Evolutionary conservation across 371 early-diverging fungal species (phyloP), one percentile per base, ranked within the genome.

Genomic region (Mucor plumbeus): DNA sequence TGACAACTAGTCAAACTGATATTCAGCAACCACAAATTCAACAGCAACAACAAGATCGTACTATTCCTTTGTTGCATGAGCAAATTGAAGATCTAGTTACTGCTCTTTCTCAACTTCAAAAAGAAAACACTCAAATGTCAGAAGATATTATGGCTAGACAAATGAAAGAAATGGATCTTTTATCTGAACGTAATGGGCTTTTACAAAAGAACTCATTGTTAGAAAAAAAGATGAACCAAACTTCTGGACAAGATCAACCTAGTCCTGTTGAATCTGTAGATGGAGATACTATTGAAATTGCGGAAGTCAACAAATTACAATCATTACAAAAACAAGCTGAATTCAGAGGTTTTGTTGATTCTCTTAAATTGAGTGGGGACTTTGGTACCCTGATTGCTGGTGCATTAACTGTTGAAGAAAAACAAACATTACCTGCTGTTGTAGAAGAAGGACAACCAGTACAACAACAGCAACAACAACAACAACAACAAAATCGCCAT

Each of bases 41-140:
- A n/a, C 56, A 55, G 7, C 56, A 55, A n/a, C 56, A 55, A 35
- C 64, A 60, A 61, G 70, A 70, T 17, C 68, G 73, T 8, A 72
- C 69, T 4, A 33, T 69, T 9, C 65, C 68, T 6, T 6, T 80
- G 47, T 67, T 88, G 35, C 81, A 85, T 67, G 79, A 82, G 53
- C 87, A 88, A 53, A 85, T 88, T 36, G 87, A 88, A 67, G 88
- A 88, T 64, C 73, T 88, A n/a, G 83, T 86, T 40, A 68, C 74
- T 13, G 87, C 86, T 5, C 68, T 86, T 17, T 86, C 88, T 11
- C 75, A 81, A 4, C 67, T 86, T 13, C 87, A 88, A 62, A 79
- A 80, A 58, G 88, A 88, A 19, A 85, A 87, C 54, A 71, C 78
- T 6, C 74, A 74, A 7, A 59, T 85, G 0, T 80, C 84, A 3